Conservation (phyloP, 257 asterid species). For the Solanum lignicaule region DNA sequence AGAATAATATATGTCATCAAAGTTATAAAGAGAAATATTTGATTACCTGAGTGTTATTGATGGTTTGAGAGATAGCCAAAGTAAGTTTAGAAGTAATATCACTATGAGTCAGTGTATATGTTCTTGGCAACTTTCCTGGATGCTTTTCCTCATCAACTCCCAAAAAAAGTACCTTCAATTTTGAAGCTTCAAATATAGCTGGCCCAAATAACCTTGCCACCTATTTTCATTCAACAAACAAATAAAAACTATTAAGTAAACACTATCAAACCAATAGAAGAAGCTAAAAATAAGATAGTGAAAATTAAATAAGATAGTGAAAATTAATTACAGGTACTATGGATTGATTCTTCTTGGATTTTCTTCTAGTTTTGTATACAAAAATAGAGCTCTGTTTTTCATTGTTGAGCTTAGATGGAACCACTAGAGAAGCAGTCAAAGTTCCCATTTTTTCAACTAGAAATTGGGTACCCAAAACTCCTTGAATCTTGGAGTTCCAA, state of each 20-base stretch:
- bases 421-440: slow-evolving; percentile 27
- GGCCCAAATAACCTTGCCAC: slow-evolving; percentile 89
- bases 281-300: background rate
- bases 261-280: background rate
- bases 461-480: background rate
- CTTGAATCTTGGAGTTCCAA: slow-evolving; percentile 1
- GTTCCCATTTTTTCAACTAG: slow-evolving; percentile 34
- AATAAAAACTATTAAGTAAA: background rate
- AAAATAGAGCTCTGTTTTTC: slow-evolving; percentile 19
- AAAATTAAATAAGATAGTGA: background rate
- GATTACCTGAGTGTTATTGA: slow-evolving; percentile 52
- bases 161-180: slow-evolving; percentile 51
- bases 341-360: slow-evolving; percentile 22
- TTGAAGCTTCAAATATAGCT: slow-evolving; percentile 70
- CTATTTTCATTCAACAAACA: slow-evolving; percentile 14
- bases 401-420: slow-evolving; percentile 38
- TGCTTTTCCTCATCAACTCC: slow-evolving; percentile 58
- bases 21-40: background rate
- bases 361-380: slow-evolving; percentile 29
- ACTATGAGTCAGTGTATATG: slow-evolving; percentile 70
- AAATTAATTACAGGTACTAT: slow-evolving; percentile 42
- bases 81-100: slow-evolving; percentile 60
- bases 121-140: slow-evolving; percentile 60
- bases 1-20: background rate
- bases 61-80: slow-evolving; percentile 62